Base-by-base conservation (phyloP, 2,329 filamentous ascomycete genomes). In the Fusarium nurragi region DNA sequence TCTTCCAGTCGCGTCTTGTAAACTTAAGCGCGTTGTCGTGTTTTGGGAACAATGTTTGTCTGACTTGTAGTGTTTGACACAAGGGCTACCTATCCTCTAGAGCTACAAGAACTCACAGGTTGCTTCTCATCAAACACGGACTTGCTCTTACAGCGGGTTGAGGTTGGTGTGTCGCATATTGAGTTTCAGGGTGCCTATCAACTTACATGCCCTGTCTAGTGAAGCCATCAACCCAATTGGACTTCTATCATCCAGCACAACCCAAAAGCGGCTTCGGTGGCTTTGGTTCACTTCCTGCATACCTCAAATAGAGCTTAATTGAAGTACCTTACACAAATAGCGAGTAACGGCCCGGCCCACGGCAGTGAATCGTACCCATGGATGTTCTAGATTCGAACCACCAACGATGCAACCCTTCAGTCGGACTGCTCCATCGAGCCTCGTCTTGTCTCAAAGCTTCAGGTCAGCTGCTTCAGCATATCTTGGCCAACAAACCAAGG, bases 261-360 rank as follows among this genome's bases (percentile, higher is more conserved):
- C 19, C 45, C 43, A 11, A 55, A 52, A 60, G 34, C 44, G 44
- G 37, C 36, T 53, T 38, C 40, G 30, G 53, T 63, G 58, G 63
- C 49, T 64, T 64, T 40, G 37, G 32, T 48, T 37, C 25, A 51
- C 45, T 40, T 49, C 53, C 49, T 40, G 46, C 64, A 60, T 60
- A 55, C 54, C 26, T 55, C 46, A 22, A 39, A 47, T 32, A 51
- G 58, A 60, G 64, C 49, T 58, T 39, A 63, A 63, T 44, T 44
- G 52, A 44, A 46, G 30, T 58, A 48, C 43, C 36, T 54, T 59
- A 32, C 47, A 49, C 30, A 55, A 43, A 60, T 50, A 22, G 32
- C 32, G 48, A 61, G 56, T 48, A 67, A 67, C 64, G 64, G 64
- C 64, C 64, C 64, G 64, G 57, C 50, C 64, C 64, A 61, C 49